Conservation (phyloP, 2,329 filamentous ascomycete genomes). For the Exophiala mesophila region DNA sequence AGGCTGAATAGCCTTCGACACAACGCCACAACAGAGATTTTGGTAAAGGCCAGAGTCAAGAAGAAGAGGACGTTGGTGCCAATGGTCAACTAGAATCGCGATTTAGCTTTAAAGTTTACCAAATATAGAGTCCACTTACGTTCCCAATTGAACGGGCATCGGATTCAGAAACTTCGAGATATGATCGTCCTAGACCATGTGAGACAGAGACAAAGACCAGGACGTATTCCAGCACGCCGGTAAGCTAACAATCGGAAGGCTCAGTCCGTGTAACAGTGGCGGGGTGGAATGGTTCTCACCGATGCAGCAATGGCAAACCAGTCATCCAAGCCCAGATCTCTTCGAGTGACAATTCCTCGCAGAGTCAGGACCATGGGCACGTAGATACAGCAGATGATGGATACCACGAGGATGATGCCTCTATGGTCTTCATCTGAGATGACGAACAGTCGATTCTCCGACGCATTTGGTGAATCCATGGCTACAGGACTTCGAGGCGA, state of each 20-base stretch:
- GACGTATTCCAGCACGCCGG: conserved; percentile 6
- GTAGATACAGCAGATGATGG: conserved; percentile 13
- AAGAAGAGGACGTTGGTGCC: conserved; percentile 7
- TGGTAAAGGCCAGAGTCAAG: conserved; percentile 5
- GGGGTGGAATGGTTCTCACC: conserved; percentile 2
- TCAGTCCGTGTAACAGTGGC: background rate
- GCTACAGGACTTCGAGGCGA: too few relatives aligned
- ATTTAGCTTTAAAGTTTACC: background rate
- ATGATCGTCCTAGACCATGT: conserved; percentile 9
- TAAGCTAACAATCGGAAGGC: background rate
- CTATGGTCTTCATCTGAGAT: conserved; percentile 8
- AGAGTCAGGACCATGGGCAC: conserved; percentile 11
- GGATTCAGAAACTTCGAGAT: conserved; percentile 4
- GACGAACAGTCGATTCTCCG: conserved; percentile 6
- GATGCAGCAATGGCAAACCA: conserved; percentile 5
- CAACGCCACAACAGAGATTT: conserved; percentile 4
- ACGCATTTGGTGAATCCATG: too few relatives aligned
- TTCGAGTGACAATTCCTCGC: conserved; percentile 3
- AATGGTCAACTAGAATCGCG: conserved; percentile 8
- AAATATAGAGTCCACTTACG: conserved; percentile 3
- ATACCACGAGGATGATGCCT: conserved; percentile 8
- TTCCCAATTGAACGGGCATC: conserved; percentile 6
- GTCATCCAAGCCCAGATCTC: conserved; percentile 9
- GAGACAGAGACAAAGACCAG: conserved; percentile 11
- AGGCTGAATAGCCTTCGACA: conserved; percentile 10